Percentiles rank a stretch among this genome's conserved stretches.
These are phyloP conservation scores for Boechera divaricarpa DNA, from an alignment of 345 rosid genomes.

Conservation along the genomic window DNA sequence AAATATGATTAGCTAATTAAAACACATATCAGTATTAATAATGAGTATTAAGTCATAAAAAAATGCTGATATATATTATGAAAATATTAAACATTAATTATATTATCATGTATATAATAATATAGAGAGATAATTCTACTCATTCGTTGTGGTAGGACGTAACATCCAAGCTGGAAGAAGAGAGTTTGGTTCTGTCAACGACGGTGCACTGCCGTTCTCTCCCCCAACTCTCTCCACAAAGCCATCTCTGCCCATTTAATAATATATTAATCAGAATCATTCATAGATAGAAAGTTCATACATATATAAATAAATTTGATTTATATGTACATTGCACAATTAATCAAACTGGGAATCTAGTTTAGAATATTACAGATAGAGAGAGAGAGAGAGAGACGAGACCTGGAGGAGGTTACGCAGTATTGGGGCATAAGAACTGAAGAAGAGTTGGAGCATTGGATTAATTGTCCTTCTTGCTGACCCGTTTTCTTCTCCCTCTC, in stretches of 20 bases:
- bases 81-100: conserved; percentile 31
- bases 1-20: not conserved
- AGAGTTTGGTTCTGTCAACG: conserved; percentile 36
- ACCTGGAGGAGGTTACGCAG: conserved; percentile 55
- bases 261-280: not conserved
- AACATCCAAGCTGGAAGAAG: conserved; percentile 48
- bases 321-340: not conserved
- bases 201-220: conserved; percentile 26
- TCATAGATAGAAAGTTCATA: not conserved
- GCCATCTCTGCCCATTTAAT: conserved; percentile 39
- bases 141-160: conserved; percentile 37
- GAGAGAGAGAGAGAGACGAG: conserved; percentile 20
- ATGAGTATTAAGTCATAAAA: conserved; percentile 18
- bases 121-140: conserved; percentile 21
- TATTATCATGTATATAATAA: conserved; percentile 3
- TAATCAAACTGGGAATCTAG: conserved; percentile 7
- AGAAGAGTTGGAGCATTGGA: conserved; percentile 48
- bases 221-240: conserved; percentile 35
- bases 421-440: conserved; percentile 50
- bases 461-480: conserved; percentile 49
- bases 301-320: not conserved
- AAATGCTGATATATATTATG: conserved; percentile 30
- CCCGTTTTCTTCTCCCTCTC: conserved; percentile 66
- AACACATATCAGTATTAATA: conserved; percentile 21
- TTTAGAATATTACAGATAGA: not conserved